Percentiles rank a stretch among this genome's conserved stretches.
These are phyloP conservation scores for Phoma sp. DNA, from an alignment of 2,329 filamentous ascomycete species.

Conservation along the genomic window DNA sequence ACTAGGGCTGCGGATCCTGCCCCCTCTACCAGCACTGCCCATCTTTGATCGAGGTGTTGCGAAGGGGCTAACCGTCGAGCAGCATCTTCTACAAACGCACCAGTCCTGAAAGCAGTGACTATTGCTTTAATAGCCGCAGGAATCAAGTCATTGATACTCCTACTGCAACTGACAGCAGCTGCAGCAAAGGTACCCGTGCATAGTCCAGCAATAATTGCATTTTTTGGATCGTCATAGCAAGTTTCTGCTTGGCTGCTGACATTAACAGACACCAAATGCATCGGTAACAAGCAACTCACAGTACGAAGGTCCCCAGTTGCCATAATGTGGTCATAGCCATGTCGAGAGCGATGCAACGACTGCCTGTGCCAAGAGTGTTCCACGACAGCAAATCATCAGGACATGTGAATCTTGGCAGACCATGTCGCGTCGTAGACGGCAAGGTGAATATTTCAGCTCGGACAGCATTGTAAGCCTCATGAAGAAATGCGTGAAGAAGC, in stretches of 20 bases:
- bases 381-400: background rate
- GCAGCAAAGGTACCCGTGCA: background rate
- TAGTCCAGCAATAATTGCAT: background rate
- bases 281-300: background rate
- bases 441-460: background rate
- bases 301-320: background rate
- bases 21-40: background rate
- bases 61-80: background rate
- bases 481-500: background rate
- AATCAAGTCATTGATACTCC: slow-evolving; percentile 35
- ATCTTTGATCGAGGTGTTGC: background rate
- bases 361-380: background rate
- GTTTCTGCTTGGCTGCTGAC: background rate
- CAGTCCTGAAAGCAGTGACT: slow-evolving; percentile 38
- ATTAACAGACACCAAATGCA: background rate
- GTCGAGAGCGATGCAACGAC: background rate
- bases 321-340: background rate
- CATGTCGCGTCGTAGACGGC: background rate
- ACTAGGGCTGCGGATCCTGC: background rate
- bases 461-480: background rate
- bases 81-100: slow-evolving; percentile 2
- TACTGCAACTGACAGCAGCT: slow-evolving; percentile 30
- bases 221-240: background rate
- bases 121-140: slow-evolving; percentile 39
- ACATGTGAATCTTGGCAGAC: background rate